Evolutionary conservation across 352 stramenopile species (phyloP), one percentile per base, ranked within the genome.

Genomic region (Phytophthora ohioensis): DNA sequence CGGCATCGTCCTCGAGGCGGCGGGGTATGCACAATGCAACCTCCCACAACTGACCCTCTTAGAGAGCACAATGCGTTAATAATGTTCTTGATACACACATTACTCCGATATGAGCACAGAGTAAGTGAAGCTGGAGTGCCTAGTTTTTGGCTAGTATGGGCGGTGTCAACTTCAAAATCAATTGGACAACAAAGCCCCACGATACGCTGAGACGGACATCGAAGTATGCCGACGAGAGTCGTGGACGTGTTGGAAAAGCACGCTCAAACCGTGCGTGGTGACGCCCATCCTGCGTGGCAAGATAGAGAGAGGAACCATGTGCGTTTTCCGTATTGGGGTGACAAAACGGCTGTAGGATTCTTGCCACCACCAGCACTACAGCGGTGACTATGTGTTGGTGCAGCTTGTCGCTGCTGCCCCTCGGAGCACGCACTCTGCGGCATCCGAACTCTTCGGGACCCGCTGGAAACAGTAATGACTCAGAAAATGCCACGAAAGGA

Each of bases 1-100:
- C 47, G 31, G 30, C 27, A 56, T 49, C 17, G 17, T 5, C 21
- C 32, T 32, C 5, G 1, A 27, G 21, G 36, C 38, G 38, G 21
- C 36, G 48, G n/a, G 53, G 61, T 74, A 66, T 74, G 60, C 67
- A 67, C 61, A 75, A 71, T 75, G 27, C 36, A 32, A 53, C 27
- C 27, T 51, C 8, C 53, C 21, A 13, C 13, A 27, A 46, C 41
- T 70, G 67, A 43, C 53, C 43, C 34, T 65, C 35, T 45, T 46
- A 27, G 34, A 36, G 15, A 52, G 27, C 15, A 7, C 21, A 31
- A n/a, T 52, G 46, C 10, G 11, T 31, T 52, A 52, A 27, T 27
- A 27, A 27, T 27, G 21, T 27, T 27, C 21, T 27, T 27, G 21
- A 27, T 27, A 27, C 21, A 27, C 21, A 2, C 21, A 27, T 27